These are phyloP conservation scores for Botryobasidium botryosum DNA, from an alignment of 768 basidiomycete species.

Conservation along the genomic window DNA sequence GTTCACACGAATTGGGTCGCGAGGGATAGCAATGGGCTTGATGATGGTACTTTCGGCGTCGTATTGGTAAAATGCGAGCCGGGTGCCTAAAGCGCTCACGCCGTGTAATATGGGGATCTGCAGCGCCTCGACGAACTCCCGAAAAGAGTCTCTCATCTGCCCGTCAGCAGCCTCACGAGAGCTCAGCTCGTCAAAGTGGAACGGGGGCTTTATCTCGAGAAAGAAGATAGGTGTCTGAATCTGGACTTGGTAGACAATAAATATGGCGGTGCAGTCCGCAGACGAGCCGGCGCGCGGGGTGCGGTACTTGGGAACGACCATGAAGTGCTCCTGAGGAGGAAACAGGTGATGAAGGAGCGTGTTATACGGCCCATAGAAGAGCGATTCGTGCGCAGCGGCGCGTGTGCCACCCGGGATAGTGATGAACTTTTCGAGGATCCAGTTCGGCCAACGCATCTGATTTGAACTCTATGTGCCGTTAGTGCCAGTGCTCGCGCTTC, in stretches of 20 bases:
- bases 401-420: no score
- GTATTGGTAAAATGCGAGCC: constrained; percentile 20
- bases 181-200: neutral
- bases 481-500: no score
- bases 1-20: constrained; percentile 1
- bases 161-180: constrained; percentile 2
- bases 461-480: no score
- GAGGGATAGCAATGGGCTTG: constrained; percentile 8
- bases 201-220: constrained; percentile 6
- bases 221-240: constrained; percentile 2
- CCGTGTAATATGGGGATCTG: constrained; percentile 18
- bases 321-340: constrained; percentile 3
- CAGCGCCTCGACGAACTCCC: constrained; percentile 10
- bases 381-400: no score
- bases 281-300: neutral
- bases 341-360: constrained; percentile 1
- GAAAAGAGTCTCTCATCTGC: constrained; percentile 5
- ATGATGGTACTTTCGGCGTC: constrained; percentile 7
- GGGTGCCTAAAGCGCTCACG: constrained; percentile 22
- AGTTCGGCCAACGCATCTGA: no score
- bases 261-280: constrained; percentile 5
- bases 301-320: constrained; percentile 7
- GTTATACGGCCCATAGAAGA: constrained; percentile 9
- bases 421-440: no score
- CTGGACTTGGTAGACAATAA: constrained; percentile 3